Evolutionary conservation across 345 rosid species (phyloP), one percentile per base, ranked within the genome.

Genomic region (Dimocarpus longan): DNA sequence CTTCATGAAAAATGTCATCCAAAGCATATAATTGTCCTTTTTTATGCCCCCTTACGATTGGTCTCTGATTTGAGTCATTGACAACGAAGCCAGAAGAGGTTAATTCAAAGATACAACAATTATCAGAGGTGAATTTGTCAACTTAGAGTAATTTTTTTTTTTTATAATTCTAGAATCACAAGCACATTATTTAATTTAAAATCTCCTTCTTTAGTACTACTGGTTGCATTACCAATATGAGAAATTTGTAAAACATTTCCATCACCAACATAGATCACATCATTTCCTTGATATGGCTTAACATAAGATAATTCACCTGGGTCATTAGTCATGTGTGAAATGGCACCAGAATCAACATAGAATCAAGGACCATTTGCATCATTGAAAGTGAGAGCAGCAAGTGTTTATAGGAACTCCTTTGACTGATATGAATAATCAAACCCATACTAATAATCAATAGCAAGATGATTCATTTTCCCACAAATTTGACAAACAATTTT

Each of bases 341-440:
- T 50, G 0, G 48, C 77, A 6, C 5, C 0, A 6, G 28, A 71
- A 21, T 64, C 71, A 6, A 66, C 21, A 4, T 64, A 28, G 10
- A 72, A 48, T 0, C 71, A 39, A 1, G 3, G 22, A 5, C 65
- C 19, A 13, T 44, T 71, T 1, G 3, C 2, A 0, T 48, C 18
- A 28, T 72, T 37, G 6, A 72, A 10, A 8, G 70, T 39, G 4
- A 73, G 56, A 21, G 78, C 1, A 18, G 7, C 39, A 0, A 73
- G 18, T 16, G 60, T 68, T 42, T 73, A 6, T 6, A 44, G 37
- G 13, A 64, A 0, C 1, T 79, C 67, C 10, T 73, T 21, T 2
- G 8, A 67, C 24, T 76, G 66, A 56, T 19, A 68, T 0, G 52
- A 76, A 11, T 76, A 46, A 26, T 77, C 67, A 10, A 72, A 66